A percentile compares a stretch with the other conserved stretches of the same genome.
Evolutionary conservation across 179 eudicot genomes (phyloP).

Genomic region (Spinacia oleracea): DNA sequence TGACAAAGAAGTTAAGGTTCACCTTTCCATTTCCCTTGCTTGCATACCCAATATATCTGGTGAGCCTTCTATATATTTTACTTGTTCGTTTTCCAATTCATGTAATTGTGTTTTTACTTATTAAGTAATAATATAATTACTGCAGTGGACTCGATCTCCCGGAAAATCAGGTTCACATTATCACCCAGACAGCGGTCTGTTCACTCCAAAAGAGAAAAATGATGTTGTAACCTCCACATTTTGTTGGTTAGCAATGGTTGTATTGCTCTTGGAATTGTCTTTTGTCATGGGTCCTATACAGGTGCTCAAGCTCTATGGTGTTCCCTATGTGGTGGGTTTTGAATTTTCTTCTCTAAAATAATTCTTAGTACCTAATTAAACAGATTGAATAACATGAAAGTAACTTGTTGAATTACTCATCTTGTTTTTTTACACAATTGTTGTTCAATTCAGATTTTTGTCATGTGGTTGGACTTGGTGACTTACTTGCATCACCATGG

Average conservation of each 20-base stretch:
- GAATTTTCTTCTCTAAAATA: background rate
- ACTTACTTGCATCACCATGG: conserved; percentile 99
- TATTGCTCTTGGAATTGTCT: conserved; percentile 55
- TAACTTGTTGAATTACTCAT: background rate
- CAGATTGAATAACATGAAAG: no score
- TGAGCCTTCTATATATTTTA: conserved; percentile 29
- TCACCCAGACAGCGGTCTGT: conserved; percentile 68
- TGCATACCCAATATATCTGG: conserved; percentile 88
- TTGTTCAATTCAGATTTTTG: conserved; percentile 52
- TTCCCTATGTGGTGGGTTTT: conserved; percentile 65
- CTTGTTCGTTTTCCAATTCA: background rate
- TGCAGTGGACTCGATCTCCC: conserved; percentile 73
- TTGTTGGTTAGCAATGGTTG: conserved; percentile 78
- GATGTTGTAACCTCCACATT: conserved; percentile 73
- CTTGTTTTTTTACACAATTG: conserved; percentile 1
- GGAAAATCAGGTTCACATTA: conserved; percentile 83
- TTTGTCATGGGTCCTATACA: conserved; percentile 74
- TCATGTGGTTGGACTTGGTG: conserved; percentile 89
- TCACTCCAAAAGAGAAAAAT: conserved; percentile 58
- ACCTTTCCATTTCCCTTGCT: conserved; percentile 81
- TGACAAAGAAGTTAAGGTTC: conserved; percentile 57
- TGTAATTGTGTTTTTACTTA: background rate
- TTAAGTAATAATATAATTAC: conserved; percentile 7
- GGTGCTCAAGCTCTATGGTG: conserved; percentile 69
- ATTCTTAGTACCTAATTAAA: background rate